A percentile compares a stretch with the other conserved stretches of the same genome.
Conservation (phyloP, 495 filamentous ascomycete species). For the Xylaria grammica region DNA sequence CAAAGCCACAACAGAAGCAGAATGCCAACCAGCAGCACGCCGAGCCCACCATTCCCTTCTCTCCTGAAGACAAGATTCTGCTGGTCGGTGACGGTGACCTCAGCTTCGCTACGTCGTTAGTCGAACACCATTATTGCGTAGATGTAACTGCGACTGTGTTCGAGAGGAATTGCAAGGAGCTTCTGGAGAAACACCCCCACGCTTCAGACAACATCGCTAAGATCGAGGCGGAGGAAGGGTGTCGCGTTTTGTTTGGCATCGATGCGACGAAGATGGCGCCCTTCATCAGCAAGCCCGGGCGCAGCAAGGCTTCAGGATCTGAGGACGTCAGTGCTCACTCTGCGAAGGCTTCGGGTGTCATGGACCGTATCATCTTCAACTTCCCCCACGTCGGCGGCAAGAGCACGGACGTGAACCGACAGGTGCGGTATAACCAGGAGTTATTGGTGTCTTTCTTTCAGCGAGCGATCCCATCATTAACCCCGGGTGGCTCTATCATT, state of each 20-base stretch:
- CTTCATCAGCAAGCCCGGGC: slow-evolving; percentile 38
- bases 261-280: slow-evolving; percentile 74
- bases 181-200: slow-evolving; percentile 79
- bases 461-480: slow-evolving; percentile 49
- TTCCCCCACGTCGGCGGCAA: slow-evolving; percentile 95
- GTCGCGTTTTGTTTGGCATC: slow-evolving; percentile 66
- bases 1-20: slow-evolving; percentile 29
- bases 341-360: slow-evolving; percentile 49
- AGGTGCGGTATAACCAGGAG: slow-evolving; percentile 91
- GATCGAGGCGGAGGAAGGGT: slow-evolving; percentile 52
- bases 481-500: slow-evolving; percentile 68
- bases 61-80: slow-evolving; percentile 71
- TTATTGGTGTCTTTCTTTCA: slow-evolving; percentile 84
- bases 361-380: slow-evolving; percentile 87
- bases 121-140: slow-evolving; percentile 70
- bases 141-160: slow-evolving; percentile 62
- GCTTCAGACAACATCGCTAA: slow-evolving; percentile 62
- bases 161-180: slow-evolving; percentile 48
- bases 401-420: slow-evolving; percentile 89
- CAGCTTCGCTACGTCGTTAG: slow-evolving; percentile 80
- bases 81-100: slow-evolving; percentile 95
- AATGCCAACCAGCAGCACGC: slow-evolving; percentile 36
- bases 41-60: slow-evolving; percentile 75
- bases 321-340: slow-evolving; percentile 28
- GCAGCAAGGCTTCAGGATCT: not conserved